Percentiles rank a stretch among this genome's conserved stretches.
phyloP scores from a whole-genome alignment of 1,139 yeast genomes.

The Nakaseomyces uthaithaninus region DNA sequence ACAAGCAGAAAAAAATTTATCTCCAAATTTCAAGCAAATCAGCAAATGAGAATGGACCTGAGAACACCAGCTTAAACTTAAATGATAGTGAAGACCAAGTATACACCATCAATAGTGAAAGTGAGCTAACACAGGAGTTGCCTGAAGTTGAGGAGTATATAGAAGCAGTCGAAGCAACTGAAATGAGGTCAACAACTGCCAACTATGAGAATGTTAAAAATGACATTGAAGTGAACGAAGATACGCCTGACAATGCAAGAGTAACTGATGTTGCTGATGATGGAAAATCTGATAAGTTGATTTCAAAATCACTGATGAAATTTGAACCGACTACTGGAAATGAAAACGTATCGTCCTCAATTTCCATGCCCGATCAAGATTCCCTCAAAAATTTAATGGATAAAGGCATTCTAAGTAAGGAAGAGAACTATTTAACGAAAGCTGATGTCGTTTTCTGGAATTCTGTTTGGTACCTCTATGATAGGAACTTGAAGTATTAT shows the following conservation, averaged over 20 bases:
- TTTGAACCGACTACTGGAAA: too few species aligned
- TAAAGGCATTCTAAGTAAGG: not conserved
- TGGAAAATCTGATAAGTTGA: too few species aligned
- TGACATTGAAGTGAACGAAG: not conserved
- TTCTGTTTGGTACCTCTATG: slow-evolving; percentile 34
- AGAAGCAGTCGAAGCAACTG: slow-evolving; percentile 9
- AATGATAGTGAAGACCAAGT: slow-evolving; percentile 10
- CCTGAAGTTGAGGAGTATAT: slow-evolving; percentile 24
- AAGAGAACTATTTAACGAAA: slow-evolving; percentile 19
- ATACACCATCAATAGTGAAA: slow-evolving; percentile 20
- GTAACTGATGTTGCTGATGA: not conserved
- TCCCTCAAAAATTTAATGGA: not conserved
- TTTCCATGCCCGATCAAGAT: not conserved
- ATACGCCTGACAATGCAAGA: not conserved
- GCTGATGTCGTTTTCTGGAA: slow-evolving; percentile 27
- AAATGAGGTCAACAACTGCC: not conserved
- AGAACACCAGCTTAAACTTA: not conserved
- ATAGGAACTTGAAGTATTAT: slow-evolving; percentile 28
- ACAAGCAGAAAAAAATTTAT: slow-evolving; percentile 9
- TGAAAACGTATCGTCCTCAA: not conserved
- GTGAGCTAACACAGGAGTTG: slow-evolving; percentile 28
- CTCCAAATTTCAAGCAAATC: slow-evolving; percentile 13
- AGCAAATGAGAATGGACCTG: slow-evolving; percentile 5
- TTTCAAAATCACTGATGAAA: not conserved
- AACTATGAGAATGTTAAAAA: not conserved